These are phyloP conservation scores for Colletotrichum siamense DNA, from an alignment of 2,329 filamentous ascomycete species.

Conservation along the genomic window DNA sequence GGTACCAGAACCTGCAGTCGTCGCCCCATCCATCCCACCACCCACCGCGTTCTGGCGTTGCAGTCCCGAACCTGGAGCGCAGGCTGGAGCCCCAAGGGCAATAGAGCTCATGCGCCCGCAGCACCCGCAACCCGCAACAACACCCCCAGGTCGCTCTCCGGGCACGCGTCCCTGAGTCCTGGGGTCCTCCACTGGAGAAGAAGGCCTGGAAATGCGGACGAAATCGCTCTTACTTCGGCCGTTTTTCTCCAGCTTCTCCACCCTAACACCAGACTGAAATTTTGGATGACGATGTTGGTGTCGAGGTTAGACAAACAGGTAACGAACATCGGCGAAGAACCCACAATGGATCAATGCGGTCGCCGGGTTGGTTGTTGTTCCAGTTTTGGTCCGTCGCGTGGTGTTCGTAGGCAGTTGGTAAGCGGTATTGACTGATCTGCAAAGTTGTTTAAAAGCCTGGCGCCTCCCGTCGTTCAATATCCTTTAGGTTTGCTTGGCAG, in stretches of 20 bases:
- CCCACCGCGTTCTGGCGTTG: background rate
- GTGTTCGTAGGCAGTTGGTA: background rate
- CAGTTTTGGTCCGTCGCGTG: background rate
- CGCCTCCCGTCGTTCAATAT: background rate
- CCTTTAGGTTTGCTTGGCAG: background rate
- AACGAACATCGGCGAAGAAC: background rate
- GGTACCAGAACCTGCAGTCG: background rate
- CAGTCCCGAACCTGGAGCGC: background rate
- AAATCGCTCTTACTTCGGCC: conserved; percentile 19
- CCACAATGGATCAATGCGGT: background rate
- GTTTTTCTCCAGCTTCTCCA: conserved; percentile 19
- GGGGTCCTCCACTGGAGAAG: conserved; percentile 18
- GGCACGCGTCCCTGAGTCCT: background rate
- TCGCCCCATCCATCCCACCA: background rate
- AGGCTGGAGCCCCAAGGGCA: conserved; percentile 4
- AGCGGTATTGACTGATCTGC: background rate
- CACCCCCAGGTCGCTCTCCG: conserved; percentile 5
- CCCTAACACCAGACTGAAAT: conserved; percentile 1
- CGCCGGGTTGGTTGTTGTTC: background rate
- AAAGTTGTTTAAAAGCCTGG: conserved; percentile 1
- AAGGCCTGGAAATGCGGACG: conserved; percentile 5
- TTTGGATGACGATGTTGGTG: conserved; percentile 15
- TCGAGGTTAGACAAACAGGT: conserved; percentile 1
- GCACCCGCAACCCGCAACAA: background rate
- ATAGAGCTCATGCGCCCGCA: background rate